These are phyloP conservation scores for Starmerella ratchasimensis DNA, from an alignment of 805 yeast genomes.

Conservation along the genomic window DNA sequence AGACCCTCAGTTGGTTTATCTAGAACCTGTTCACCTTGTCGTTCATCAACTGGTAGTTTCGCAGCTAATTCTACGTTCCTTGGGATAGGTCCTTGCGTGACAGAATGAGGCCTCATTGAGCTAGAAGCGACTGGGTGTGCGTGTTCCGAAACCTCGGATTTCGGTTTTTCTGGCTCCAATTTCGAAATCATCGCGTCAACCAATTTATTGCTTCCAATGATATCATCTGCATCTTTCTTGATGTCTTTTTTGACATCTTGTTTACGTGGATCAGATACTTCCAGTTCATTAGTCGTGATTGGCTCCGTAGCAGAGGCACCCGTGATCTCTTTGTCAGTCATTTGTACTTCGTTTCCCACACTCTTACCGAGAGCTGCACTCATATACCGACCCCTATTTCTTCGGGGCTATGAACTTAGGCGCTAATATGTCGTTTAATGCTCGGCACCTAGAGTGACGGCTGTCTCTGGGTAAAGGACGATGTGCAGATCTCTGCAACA, in stretches of 20 bases:
- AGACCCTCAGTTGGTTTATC: background rate
- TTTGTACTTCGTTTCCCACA: background rate
- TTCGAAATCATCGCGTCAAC: too few species aligned
- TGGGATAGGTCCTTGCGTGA: background rate
- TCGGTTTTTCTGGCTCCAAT: too few species aligned
- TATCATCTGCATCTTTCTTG: too few species aligned
- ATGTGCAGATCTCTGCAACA: conserved; percentile 11
- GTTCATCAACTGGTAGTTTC: background rate
- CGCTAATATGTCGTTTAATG: too few species aligned
- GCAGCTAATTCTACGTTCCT: background rate
- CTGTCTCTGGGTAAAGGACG: conserved; percentile 9
- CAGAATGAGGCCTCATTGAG: background rate
- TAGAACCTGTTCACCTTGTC: background rate
- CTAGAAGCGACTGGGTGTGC: background rate
- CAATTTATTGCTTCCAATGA: too few species aligned
- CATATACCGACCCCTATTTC: background rate
- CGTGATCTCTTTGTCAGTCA: background rate
- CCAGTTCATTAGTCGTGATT: background rate
- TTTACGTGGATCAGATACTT: too few species aligned
- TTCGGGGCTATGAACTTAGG: too few species aligned
- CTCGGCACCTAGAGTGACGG: too few species aligned
- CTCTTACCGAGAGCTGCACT: background rate
- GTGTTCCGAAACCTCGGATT: too few species aligned
- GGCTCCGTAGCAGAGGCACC: background rate
- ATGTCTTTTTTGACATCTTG: too few species aligned